phyloP scores from a whole-genome alignment of 768 basidiomycete genomes.

The Russula foetens region DNA sequence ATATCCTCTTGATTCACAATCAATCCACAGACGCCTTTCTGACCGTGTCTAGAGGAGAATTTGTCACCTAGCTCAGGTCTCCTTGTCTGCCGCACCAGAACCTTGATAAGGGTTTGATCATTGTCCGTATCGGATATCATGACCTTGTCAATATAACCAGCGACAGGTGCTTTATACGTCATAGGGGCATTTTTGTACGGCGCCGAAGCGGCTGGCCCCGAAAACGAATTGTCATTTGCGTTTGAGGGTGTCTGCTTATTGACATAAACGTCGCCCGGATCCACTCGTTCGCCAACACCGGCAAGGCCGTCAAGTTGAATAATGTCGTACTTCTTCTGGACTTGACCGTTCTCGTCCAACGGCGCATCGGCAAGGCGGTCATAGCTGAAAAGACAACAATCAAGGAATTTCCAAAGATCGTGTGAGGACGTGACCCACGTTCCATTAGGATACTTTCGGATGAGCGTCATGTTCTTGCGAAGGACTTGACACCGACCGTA shows the following conservation, averaged over 20 bases:
- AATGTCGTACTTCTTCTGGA: slow-evolving; percentile 81
- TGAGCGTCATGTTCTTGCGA: slow-evolving; percentile 88
- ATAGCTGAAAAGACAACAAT: slow-evolving; percentile 42
- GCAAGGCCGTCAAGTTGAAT: slow-evolving; percentile 90
- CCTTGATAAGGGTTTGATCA: slow-evolving; percentile 94
- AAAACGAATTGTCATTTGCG: slow-evolving; percentile 86
- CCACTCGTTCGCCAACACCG: slow-evolving; percentile 89
- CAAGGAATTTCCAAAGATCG: background rate
- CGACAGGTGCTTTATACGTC: slow-evolving; percentile 88
- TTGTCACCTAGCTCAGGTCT: slow-evolving; percentile 97
- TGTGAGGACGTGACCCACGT: slow-evolving; percentile 53
- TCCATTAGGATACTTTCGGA: slow-evolving; percentile 95
- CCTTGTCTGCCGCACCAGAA: slow-evolving; percentile 93
- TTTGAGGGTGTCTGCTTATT: slow-evolving; percentile 96
- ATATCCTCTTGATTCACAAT: slow-evolving; percentile 99
- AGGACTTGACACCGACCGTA: slow-evolving; percentile 97
- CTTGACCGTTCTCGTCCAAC: slow-evolving; percentile 68
- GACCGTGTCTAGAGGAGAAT: slow-evolving; percentile 95
- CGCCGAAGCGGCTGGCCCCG: slow-evolving; percentile 72
- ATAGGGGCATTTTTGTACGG: slow-evolving; percentile 91
- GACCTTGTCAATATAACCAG: slow-evolving; percentile 95
- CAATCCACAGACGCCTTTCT: slow-evolving; percentile 97
- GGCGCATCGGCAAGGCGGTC: slow-evolving; percentile 95
- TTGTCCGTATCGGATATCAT: slow-evolving; percentile 96
- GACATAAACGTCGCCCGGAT: slow-evolving; percentile 89